Base-by-base conservation (phyloP, 805 yeast species). In the Naumovozyma dairenensis region DNA sequence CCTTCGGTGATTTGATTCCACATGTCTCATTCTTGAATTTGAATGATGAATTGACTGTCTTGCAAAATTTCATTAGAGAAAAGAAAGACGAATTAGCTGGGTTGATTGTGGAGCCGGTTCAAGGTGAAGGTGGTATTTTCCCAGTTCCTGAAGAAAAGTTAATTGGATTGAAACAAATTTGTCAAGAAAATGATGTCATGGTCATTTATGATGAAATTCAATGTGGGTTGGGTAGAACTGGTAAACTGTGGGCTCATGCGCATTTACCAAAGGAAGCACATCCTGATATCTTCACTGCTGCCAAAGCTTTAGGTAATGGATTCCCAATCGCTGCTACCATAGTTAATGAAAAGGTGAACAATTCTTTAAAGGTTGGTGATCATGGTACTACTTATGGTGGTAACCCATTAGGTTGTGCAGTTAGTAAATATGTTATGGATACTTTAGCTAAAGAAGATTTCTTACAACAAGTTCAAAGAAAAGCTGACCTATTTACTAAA, bases 351-450 rank as follows among this genome's bases (percentile, higher is more conserved):
- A 69, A 72, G 32, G 80, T 92, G 17, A 94, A 86, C 52, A 57
- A 65, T 8, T 72, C 66, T 2, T 63, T 92, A 45, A 67, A 74
- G 37, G 89, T 84, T 16, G 98, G 98, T 37, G 98, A 92, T 54
- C 98, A 89, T 55, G 98, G 98, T 36, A 89, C 97, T 3, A 89
- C 98, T 0, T 89, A 80, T 54, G 97, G 98, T 43, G 98, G 98
- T 36, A 92, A 92, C 58, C 97, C 97, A 35, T 65, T 92, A 42
- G 97, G 86, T 4, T 69, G 89, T 22, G 74, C 87, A 42, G 72
- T 92, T 32, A 95, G 86, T 4, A 63, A 69, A 28, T 77, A 80
- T 51, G 94, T 92, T 10, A 60, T 92, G 16, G 76, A 70, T 34
- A 70, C 74, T 46, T 69, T 92, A 28, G 68, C 85, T 10, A 61